These are phyloP conservation scores for Aspergillus thermomutatus DNA, from an alignment of 2,329 filamentous ascomycete species.

Conservation along the genomic window DNA sequence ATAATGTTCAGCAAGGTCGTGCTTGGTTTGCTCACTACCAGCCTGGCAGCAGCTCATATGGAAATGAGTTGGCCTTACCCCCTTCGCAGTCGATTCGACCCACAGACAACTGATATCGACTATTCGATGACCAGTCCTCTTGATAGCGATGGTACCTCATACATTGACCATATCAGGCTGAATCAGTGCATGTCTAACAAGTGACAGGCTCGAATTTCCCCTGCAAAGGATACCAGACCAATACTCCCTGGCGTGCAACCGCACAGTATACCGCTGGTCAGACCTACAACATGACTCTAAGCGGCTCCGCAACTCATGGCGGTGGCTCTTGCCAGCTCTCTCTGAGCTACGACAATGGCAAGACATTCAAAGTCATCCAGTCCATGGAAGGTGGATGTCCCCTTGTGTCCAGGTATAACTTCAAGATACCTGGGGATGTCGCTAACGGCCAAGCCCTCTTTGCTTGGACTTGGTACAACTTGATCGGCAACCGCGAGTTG, in stretches of 20 bases:
- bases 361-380: slow-evolving; percentile 63
- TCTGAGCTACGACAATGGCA: slow-evolving; percentile 66
- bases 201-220: slow-evolving; percentile 58
- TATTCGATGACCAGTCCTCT: slow-evolving; percentile 68
- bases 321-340: slow-evolving; percentile 73
- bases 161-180: too few species aligned
- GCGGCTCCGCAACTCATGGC: slow-evolving; percentile 57
- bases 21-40: neutral
- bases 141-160: slow-evolving; percentile 31
- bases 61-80: slow-evolving; percentile 51
- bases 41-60: slow-evolving; percentile 41
- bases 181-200: neutral
- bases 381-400: slow-evolving; percentile 56
- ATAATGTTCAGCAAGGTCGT: slow-evolving; percentile 5
- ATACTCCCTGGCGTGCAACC: slow-evolving; percentile 47
- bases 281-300: slow-evolving; percentile 59
- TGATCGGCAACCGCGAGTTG: slow-evolving; percentile 70
- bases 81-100: slow-evolving; percentile 45
- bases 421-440: slow-evolving; percentile 60
- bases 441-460: slow-evolving; percentile 59
- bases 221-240: slow-evolving; percentile 64
- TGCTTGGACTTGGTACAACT: slow-evolving; percentile 72
- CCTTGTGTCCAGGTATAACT: slow-evolving; percentile 52
- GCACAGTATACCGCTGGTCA: slow-evolving; percentile 59
- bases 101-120: slow-evolving; percentile 50